Conservation (phyloP, 2,329 filamentous ascomycete genomes). For the Diplodia corticola region DNA sequence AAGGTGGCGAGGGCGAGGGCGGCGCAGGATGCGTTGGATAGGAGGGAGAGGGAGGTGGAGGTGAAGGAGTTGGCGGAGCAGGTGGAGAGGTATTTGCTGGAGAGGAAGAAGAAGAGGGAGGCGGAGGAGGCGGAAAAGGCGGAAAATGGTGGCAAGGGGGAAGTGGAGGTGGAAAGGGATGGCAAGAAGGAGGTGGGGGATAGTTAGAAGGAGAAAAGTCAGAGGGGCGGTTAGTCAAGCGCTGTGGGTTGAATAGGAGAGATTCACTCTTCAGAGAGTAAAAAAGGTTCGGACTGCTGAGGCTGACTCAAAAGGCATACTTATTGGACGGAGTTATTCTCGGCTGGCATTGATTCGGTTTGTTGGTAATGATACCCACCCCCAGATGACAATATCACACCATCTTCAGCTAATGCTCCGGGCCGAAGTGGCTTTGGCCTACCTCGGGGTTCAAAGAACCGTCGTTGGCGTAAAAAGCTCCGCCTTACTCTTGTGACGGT, state of each 20-base stretch:
- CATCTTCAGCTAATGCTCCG: too few species aligned
- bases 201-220: too few species aligned
- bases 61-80: not conserved
- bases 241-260: not conserved
- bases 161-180: conserved; percentile 23
- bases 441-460: too few species aligned
- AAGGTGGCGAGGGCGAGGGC: conserved; percentile 69
- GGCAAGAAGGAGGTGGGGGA: not conserved
- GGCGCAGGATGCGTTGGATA: conserved; percentile 47
- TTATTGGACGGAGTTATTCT: not conserved
- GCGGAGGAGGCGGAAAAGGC: conserved; percentile 24
- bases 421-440: too few species aligned
- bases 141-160: conserved; percentile 11
- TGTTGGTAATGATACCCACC: not conserved
- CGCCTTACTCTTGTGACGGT: too few species aligned
- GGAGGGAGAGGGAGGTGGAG: conserved; percentile 36
- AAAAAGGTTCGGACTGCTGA: not conserved
- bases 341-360: not conserved
- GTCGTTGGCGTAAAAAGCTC: too few species aligned
- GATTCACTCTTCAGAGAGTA: too few species aligned
- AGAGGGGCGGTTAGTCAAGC: not conserved
- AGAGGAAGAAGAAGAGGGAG: conserved; percentile 23
- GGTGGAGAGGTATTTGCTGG: conserved; percentile 3
- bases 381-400: too few species aligned
- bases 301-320: not conserved